Evolutionary conservation across 2,329 filamentous ascomycete species (phyloP).

Genomic region (Colletotrichum filicis): DNA sequence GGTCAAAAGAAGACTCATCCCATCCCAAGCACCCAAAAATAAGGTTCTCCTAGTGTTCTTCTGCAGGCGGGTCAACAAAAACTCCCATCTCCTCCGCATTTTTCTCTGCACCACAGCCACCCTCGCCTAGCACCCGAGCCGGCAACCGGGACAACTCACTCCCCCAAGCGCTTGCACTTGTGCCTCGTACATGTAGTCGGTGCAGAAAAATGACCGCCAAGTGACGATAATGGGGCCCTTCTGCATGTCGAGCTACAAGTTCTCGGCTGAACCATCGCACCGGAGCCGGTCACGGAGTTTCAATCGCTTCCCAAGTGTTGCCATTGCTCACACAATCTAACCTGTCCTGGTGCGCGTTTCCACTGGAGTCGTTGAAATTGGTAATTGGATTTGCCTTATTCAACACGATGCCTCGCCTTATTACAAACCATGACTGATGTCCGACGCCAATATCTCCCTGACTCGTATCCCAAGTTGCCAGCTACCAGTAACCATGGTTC

Average conservation of each 20-base stretch:
- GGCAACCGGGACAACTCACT: slow-evolving; percentile 21
- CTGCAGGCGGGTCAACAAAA: background rate
- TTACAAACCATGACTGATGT: slow-evolving; percentile 16
- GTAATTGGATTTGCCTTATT: background rate
- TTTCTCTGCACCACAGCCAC: background rate
- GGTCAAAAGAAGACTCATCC: slow-evolving; percentile 1
- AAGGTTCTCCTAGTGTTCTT: slow-evolving; percentile 4
- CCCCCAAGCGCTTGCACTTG: background rate
- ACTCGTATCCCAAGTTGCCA: background rate
- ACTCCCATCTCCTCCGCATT: background rate
- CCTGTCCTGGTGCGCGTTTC: background rate
- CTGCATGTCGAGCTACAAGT: background rate
- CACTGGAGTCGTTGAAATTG: background rate
- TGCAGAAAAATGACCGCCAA: background rate
- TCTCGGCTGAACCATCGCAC: slow-evolving; percentile 9
- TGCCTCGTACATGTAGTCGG: background rate
- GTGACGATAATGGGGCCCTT: background rate
- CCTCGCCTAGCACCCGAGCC: slow-evolving; percentile 23
- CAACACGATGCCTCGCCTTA: background rate
- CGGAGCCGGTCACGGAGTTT: slow-evolving; percentile 8
- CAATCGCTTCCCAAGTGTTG: background rate
- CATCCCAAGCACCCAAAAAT: background rate
- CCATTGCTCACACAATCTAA: background rate
- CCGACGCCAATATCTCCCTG: slow-evolving; percentile 9
- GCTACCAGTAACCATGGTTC: background rate